Conservation (phyloP, 257 asterid genomes). For the Nicotiana knightiana region DNA sequence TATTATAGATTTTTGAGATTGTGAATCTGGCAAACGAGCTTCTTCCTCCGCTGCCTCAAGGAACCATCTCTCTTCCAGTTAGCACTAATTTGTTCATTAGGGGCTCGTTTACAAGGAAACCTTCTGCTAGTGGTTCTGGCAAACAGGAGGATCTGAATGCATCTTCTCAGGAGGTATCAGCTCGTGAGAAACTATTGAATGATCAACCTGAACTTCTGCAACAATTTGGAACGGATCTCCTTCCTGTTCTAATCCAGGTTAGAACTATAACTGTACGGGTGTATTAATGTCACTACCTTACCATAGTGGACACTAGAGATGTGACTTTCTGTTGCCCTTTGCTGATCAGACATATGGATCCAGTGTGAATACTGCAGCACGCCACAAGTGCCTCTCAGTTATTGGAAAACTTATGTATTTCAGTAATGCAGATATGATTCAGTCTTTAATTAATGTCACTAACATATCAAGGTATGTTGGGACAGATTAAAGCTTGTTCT, state of each 20-base stretch:
- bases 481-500: background rate
- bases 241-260: constrained; percentile 93
- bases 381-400: constrained; percentile 94
- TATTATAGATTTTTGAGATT: constrained; percentile 80
- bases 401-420: constrained; percentile 95
- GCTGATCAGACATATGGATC: constrained; percentile 84
- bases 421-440: constrained; percentile 82
- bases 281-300: background rate
- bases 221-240: constrained; percentile 92
- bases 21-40: constrained; percentile 98
- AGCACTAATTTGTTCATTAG: constrained; percentile 51
- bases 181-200: constrained; percentile 69
- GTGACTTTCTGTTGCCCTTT: constrained; percentile 2
- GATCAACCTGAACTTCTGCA: constrained; percentile 95
- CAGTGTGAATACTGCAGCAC: constrained; percentile 93
- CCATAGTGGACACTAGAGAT: background rate
- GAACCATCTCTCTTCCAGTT: constrained; percentile 79
- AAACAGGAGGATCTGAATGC: constrained; percentile 63
- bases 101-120: constrained; percentile 54
- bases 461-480: constrained; percentile 71
- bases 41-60: constrained; percentile 92
- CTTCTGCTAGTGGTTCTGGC: constrained; percentile 56
- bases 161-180: constrained; percentile 45
- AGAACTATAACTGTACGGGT: constrained; percentile 10
- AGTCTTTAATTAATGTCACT: constrained; percentile 57